These are phyloP conservation scores for Penicillium egyptiacum DNA, from an alignment of 495 filamentous ascomycete species.

Conservation along the genomic window DNA sequence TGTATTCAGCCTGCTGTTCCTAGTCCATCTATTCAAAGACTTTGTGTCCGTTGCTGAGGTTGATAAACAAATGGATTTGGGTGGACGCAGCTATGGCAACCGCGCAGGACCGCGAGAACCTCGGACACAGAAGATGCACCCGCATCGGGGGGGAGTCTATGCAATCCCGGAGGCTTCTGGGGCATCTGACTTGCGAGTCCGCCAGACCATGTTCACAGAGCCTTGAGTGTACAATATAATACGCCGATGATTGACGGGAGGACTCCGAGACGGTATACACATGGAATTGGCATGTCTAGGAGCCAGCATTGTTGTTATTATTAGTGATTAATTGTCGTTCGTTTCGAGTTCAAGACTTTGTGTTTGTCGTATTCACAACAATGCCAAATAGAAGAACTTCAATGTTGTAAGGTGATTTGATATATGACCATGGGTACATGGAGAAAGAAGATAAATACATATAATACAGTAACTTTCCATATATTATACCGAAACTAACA, in stretches of 20 bases:
- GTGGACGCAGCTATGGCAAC: neutral
- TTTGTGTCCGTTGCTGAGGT: conserved; percentile 8
- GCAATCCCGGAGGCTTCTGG: neutral
- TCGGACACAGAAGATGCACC: neutral
- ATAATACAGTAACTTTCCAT: conserved; percentile 9
- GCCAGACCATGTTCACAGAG: conserved; percentile 14
- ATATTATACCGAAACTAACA: conserved; percentile 6
- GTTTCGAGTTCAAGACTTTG: neutral
- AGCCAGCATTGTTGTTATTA: neutral
- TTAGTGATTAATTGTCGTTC: neutral
- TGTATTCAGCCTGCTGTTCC: conserved; percentile 51
- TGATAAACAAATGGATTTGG: conserved; percentile 6
- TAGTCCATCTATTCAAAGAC: conserved; percentile 19
- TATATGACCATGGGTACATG: no score
- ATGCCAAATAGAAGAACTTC: neutral
- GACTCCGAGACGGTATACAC: neutral
- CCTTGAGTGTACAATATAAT: neutral
- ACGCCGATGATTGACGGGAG: neutral
- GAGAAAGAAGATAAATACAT: neutral
- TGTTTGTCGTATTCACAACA: neutral
- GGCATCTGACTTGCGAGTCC: conserved; percentile 7
- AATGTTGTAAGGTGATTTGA: no score
- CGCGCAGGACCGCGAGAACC: neutral
- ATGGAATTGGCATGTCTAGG: neutral
- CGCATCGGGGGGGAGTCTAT: neutral